Evolutionary conservation across 768 basidiomycete genomes (phyloP).

Genomic region (Lactarius vividus): DNA sequence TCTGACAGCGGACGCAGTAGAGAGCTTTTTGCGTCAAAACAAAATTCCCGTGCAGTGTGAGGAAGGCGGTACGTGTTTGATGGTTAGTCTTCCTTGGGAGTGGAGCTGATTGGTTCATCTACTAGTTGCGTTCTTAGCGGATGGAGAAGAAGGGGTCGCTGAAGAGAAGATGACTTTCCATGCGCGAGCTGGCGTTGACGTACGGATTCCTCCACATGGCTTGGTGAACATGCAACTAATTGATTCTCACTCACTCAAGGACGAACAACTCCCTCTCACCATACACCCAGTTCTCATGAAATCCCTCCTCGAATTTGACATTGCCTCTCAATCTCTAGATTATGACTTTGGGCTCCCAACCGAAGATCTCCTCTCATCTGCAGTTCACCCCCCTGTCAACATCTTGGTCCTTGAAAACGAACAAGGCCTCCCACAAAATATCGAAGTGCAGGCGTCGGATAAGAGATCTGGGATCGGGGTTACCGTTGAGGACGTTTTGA

Average conservation of each 20-base stretch:
- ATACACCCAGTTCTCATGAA: slow-evolving; percentile 4
- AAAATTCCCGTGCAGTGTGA: not conserved
- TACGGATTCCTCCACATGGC: not conserved
- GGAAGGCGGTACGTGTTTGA: slow-evolving; percentile 1
- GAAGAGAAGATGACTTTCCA: slow-evolving; percentile 3
- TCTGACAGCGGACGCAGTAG: not conserved
- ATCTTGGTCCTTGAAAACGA: slow-evolving; percentile 5
- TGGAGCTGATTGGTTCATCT: not conserved
- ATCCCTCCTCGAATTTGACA: slow-evolving; percentile 6
- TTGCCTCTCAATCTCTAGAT: not conserved
- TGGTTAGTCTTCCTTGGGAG: not conserved
- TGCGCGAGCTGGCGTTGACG: not conserved
- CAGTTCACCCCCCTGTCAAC: slow-evolving; percentile 1
- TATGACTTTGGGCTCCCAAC: slow-evolving; percentile 3
- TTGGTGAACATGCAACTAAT: not conserved
- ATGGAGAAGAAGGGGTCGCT: not conserved
- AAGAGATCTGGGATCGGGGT: not conserved
- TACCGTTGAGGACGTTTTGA: slow-evolving; percentile 13
- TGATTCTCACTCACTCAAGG: slow-evolving; percentile 1
- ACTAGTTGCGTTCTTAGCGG: slow-evolving; percentile 5
- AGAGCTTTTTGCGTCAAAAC: not conserved
- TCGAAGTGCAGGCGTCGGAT: not conserved
- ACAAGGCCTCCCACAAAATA: slow-evolving; percentile 6
- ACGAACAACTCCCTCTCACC: not conserved
- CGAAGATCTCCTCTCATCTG: slow-evolving; percentile 10